Conservation (phyloP, 2,329 filamentous ascomycete genomes). For the Aureobasidium sp. region DNA sequence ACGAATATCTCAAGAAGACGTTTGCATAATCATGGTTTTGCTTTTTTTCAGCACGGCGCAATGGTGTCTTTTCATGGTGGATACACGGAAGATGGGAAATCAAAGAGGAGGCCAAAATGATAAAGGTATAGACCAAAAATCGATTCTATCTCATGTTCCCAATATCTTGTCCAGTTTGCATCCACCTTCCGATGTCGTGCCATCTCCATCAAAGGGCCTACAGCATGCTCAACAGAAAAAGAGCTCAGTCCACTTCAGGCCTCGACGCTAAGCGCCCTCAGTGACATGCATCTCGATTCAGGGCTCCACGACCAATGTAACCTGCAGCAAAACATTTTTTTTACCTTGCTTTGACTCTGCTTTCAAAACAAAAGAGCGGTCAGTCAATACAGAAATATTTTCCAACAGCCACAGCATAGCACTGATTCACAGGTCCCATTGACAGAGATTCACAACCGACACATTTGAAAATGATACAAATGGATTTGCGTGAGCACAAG, state of each 20-base stretch:
- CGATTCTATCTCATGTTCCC: not conserved
- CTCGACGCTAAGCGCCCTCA: not conserved
- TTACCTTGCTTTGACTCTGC: too few species aligned
- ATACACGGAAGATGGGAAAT: not conserved
- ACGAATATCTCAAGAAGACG: conserved; percentile 71
- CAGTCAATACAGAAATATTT: not conserved
- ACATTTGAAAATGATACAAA: too few species aligned
- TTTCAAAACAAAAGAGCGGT: not conserved
- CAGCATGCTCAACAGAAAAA: not conserved
- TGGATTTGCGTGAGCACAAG: too few species aligned
- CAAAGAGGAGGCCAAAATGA: not conserved
- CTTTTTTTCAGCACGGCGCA: not conserved
- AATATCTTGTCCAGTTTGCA: not conserved
- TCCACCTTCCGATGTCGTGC: not conserved
- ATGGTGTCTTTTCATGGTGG: not conserved
- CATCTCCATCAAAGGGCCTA: not conserved
- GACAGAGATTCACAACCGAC: too few species aligned
- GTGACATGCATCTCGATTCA: not conserved
- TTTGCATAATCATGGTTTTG: conserved; percentile 37
- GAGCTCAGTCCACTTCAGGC: not conserved
- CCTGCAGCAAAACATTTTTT: not conserved
- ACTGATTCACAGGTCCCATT: too few species aligned
- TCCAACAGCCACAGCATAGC: not conserved
- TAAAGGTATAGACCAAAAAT: not conserved
- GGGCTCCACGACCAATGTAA: not conserved